A percentile compares a stretch with the other conserved stretches of the same genome.
Conservation (phyloP, 2,329 filamentous ascomycete species). For the Calonectria pteridis region DNA sequence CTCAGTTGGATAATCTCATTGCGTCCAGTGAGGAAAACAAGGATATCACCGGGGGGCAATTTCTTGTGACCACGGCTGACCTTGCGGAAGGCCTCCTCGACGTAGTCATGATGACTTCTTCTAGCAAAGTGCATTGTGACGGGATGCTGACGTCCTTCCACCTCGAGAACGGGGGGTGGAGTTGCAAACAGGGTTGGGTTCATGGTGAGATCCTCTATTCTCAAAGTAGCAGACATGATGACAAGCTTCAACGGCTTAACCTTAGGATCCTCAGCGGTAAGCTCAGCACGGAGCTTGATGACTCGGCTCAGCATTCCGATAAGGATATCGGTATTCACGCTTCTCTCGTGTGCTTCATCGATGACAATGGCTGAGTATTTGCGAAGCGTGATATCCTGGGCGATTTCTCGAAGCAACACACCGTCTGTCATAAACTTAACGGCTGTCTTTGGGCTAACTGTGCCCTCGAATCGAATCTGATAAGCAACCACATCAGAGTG, state of each 20-base stretch:
- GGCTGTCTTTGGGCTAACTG: constrained; percentile 81
- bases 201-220: constrained; percentile 89
- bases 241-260: constrained; percentile 88
- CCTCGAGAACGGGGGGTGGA: constrained; percentile 86
- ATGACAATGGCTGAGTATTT: constrained; percentile 96
- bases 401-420: constrained; percentile 91
- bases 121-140: constrained; percentile 92
- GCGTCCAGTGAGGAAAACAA: constrained; percentile 95
- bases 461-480: constrained; percentile 95
- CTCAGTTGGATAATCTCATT: constrained; percentile 90
- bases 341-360: constrained; percentile 97
- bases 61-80: constrained; percentile 90
- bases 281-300: constrained; percentile 82
- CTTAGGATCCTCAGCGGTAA: constrained; percentile 78
- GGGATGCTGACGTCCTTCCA: constrained; percentile 91
- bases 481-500: constrained; percentile 86
- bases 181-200: constrained; percentile 83
- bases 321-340: constrained; percentile 97
- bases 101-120: constrained; percentile 86
- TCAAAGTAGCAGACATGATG: constrained; percentile 97
- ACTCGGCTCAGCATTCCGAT: constrained; percentile 97
- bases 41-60: constrained; percentile 88
- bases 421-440: constrained; percentile 99
- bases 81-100: constrained; percentile 91
- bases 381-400: constrained; percentile 85